These are phyloP conservation scores for Aspergillus fijiensis DNA, from an alignment of 2,329 filamentous ascomycete genomes.

Conservation along the genomic window DNA sequence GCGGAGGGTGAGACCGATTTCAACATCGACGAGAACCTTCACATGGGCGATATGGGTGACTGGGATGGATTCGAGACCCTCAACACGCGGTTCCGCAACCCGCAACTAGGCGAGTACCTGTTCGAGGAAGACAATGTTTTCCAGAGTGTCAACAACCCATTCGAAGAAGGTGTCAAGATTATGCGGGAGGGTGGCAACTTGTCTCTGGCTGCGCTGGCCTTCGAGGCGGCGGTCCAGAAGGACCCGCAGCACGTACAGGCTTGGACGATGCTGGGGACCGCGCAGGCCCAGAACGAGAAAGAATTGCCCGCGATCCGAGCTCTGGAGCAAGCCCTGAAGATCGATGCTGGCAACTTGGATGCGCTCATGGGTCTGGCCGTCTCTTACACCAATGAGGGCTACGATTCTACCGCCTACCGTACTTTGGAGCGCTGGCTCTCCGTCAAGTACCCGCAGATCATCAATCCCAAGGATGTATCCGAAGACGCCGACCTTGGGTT, in stretches of 20 bases:
- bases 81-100: conserved; percentile 70
- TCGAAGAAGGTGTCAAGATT: conserved; percentile 88
- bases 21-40: conserved; percentile 47
- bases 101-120: conserved; percentile 81
- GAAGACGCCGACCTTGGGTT: conserved; percentile 84
- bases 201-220: conserved; percentile 87
- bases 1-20: conserved; percentile 62
- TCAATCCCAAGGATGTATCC: conserved; percentile 69
- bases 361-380: conserved; percentile 95
- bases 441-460: conserved; percentile 86
- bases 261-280: conserved; percentile 87
- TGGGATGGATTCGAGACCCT: conserved; percentile 75
- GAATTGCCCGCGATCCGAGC: conserved; percentile 93
- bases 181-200: conserved; percentile 93
- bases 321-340: conserved; percentile 82
- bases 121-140: conserved; percentile 96
- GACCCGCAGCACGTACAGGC: conserved; percentile 84
- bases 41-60: conserved; percentile 72
- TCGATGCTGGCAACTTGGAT: conserved; percentile 81
- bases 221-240: conserved; percentile 92
- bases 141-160: conserved; percentile 75
- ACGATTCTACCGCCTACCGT: conserved; percentile 93
- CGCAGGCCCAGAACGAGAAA: conserved; percentile 98
- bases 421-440: conserved; percentile 96
- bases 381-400: conserved; percentile 97